Evolutionary conservation across 2,329 filamentous ascomycete genomes (phyloP).

Genomic region (Monilinia polystroma): DNA sequence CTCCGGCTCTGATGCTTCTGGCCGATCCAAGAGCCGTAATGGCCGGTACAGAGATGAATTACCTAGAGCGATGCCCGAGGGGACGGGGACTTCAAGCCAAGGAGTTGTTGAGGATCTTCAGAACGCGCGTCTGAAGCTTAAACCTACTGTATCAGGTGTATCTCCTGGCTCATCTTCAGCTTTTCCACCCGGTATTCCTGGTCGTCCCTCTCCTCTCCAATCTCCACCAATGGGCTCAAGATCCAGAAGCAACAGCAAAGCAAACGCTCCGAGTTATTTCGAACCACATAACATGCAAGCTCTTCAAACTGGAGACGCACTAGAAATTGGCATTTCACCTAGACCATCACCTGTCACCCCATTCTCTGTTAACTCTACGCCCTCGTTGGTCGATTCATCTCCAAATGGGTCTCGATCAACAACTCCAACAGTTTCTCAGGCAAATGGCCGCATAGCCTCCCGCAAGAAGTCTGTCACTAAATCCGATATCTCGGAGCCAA

Average conservation of each 20-base stretch:
- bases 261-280: constrained; percentile 31
- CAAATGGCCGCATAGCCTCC: constrained; percentile 25
- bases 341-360: constrained; percentile 39
- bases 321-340: constrained; percentile 36
- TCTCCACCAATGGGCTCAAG: constrained; percentile 34
- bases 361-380: constrained; percentile 38
- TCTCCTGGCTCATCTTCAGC: constrained; percentile 24
- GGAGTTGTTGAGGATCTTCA: constrained; percentile 33
- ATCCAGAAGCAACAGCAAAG: constrained; percentile 37
- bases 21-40: constrained; percentile 38
- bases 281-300: constrained; percentile 33
- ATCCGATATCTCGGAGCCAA: constrained; percentile 40
- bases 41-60: constrained; percentile 38
- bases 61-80: constrained; percentile 35
- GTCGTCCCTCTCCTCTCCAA: constrained; percentile 33
- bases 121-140: constrained; percentile 30
- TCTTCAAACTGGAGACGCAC: constrained; percentile 28
- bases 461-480: constrained; percentile 40
- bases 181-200: constrained; percentile 3
- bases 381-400: constrained; percentile 32
- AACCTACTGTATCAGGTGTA: constrained; percentile 31
- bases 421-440: constrained; percentile 31
- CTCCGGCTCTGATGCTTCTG: constrained; percentile 38
- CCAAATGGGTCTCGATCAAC: constrained; percentile 30
- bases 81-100: constrained; percentile 30